phyloP scores from a whole-genome alignment of 2,329 filamentous ascomycete genomes.

The Esteya vermicola region DNA sequence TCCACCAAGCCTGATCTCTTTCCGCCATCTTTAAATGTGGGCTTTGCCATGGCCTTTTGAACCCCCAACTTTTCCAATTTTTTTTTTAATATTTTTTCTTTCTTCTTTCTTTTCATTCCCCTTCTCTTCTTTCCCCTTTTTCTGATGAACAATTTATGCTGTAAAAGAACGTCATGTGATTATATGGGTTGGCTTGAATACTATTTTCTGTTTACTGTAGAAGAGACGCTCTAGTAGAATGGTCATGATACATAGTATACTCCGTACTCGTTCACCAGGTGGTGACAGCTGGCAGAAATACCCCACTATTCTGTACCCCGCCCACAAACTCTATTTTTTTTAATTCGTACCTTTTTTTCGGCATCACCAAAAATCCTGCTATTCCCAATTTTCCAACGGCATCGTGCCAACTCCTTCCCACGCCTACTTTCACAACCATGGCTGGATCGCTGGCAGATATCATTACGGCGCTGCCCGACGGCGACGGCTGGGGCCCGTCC shows the following conservation, averaged over 20 bases:
- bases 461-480: constrained; percentile 56
- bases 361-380: background rate
- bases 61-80: background rate
- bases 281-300: constrained; percentile 2
- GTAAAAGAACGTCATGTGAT: too few species aligned
- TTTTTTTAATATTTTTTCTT: background rate
- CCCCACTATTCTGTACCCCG: background rate
- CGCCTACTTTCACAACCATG: constrained; percentile 3
- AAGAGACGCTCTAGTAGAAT: too few species aligned
- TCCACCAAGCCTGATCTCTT: constrained; percentile 35
- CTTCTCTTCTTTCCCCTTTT: background rate
- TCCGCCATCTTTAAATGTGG: background rate
- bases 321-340: constrained; percentile 6
- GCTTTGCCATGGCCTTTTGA: constrained; percentile 3
- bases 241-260: too few species aligned
- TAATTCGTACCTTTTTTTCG: too few species aligned
- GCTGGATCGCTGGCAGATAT: constrained; percentile 35
- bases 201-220: too few species aligned
- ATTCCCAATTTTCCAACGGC: constrained; percentile 1
- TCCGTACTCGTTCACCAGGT: too few species aligned
- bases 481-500: constrained; percentile 77
- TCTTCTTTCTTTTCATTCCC: background rate
- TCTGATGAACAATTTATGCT: too few species aligned
- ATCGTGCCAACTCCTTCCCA: background rate
- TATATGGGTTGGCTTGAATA: too few species aligned